Base-by-base conservation (phyloP, 768 basidiomycete species). In the Cystofilobasidium macerans region DNA sequence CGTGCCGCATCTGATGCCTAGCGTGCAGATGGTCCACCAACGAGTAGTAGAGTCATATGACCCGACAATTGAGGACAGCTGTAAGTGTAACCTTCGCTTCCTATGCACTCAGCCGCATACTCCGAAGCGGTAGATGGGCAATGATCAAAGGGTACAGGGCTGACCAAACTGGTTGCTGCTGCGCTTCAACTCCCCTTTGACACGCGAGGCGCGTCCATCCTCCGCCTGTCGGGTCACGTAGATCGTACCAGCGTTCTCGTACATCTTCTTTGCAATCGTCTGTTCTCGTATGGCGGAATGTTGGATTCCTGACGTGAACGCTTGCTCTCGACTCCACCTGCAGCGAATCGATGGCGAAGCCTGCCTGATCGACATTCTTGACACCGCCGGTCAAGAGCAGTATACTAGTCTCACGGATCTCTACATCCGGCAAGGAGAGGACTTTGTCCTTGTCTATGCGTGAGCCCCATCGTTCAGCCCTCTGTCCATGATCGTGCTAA, bases 321-420 rank as follows among this genome's bases (percentile, higher is more conserved):
- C n/a, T n/a, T n/a, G n/a, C n/a, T n/a, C n/a, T n/a, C n/a, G 63
- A 20, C 43, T 56, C 0, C 35, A 59, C 30, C 45, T 40, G 12
- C 11, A 58, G 24, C 26, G 13, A 3, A 36, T 67, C 33, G 65
- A 67, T 26, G 22, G 43, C 18, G 51, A 61, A 40, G 13, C 38
- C 18, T 67, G 65, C 40, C 22, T 67, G 22, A 35, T 67, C 18
- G 65, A 67, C 38, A 54, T 67, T 9, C 59, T 67, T 14, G 65
- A 67, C 40, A 67, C 65, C 11, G 65, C 65, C 36, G 65, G 51
- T 16, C 36, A 56, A 6, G 54, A 57, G 56, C 53, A 61, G 48
- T 67, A 60, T 53, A 67, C 65, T 4, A 14, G 24, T 11, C 35
- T 67, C 38, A 67, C 65, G 2, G 65, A 67, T 4, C 32, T 56